phyloP scores from a whole-genome alignment of 768 basidiomycete genomes.

The Calocybe cyanea region DNA sequence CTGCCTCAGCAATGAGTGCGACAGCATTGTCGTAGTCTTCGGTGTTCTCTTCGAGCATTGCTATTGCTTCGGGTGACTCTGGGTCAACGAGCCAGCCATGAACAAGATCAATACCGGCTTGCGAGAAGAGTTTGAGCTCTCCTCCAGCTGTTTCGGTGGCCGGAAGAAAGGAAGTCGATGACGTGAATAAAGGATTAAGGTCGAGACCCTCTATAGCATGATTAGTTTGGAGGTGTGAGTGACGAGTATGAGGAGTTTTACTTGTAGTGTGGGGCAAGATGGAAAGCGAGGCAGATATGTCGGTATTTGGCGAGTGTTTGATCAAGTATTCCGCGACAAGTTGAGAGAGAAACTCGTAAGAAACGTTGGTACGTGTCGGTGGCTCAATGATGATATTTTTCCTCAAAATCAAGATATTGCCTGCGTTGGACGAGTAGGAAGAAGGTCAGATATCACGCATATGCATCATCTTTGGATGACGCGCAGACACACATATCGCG shows the following conservation, averaged over 20 bases:
- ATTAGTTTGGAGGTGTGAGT: too few species aligned
- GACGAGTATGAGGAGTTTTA: not conserved
- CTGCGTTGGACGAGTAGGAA: conserved; percentile 30
- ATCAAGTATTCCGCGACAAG: conserved; percentile 83
- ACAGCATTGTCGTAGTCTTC: conserved; percentile 75
- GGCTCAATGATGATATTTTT: conserved; percentile 75
- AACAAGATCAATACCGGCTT: conserved; percentile 74
- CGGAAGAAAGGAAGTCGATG: conserved; percentile 64
- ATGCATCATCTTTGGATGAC: too few species aligned
- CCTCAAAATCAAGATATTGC: conserved; percentile 88
- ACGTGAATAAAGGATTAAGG: conserved; percentile 81
- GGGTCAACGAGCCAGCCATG: conserved; percentile 91
- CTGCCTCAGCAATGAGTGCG: conserved; percentile 73
- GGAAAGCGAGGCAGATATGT: conserved; percentile 68
- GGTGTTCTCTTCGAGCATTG: conserved; percentile 38
- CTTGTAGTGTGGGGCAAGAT: conserved; percentile 64
- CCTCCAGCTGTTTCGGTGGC: conserved; percentile 51
- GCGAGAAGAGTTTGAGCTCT: conserved; percentile 82
- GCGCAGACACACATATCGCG: conserved; percentile 72
- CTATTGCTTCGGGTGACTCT: conserved; percentile 51
- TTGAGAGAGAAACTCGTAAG: conserved; percentile 82
- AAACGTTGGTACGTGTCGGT: conserved; percentile 59
- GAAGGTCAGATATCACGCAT: conserved; percentile 3
- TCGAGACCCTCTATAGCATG: conserved; percentile 71
- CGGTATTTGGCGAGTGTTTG: conserved; percentile 49